Evolutionary conservation across 441 rosid species (phyloP), one percentile per base, ranked within the genome.

Genomic region (Pelargonium cotyledonis): DNA sequence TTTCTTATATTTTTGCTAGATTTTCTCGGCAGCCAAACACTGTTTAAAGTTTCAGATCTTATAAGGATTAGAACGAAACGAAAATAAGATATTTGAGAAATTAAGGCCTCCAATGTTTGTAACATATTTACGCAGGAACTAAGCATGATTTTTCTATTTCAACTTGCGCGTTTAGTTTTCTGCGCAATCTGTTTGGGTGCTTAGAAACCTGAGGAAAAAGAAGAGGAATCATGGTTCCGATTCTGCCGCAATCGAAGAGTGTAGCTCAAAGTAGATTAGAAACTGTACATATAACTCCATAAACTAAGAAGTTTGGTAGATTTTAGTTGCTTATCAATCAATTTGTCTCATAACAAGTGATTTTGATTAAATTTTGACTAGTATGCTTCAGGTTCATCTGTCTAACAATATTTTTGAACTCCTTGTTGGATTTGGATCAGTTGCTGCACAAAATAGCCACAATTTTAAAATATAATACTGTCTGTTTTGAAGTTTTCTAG

Each of bases 121-220:
- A 23, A 23, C 26, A 23, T 23, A 23, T 23, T 23, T 51, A 6
- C 4, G 57, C 57, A 2, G 57, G 15, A 51, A 51, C 6, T 12
- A 18, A 51, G 57, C 18, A 51, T 51, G 57, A 15, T 53, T 53
- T 53, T 16, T 53, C 26, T 23, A 23, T 23, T 23, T 23, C 26
- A 23, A 23, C 26, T 23, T 23, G 2, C 26, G 26, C 2, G 26
- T 23, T 0, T 23, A 2, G 26, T 23, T 23, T 53, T 64, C 23
- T 5, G 6, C 40, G 3, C 29, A n/a, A 29, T 49, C 15, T 46
- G 73, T 65, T 70, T 70, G 69, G 55, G 31, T 19, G 60, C 65
- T 19, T 46, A 72, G 65, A 70, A 67, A 73, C 53, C 23, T 31
- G 63, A 55, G 70, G 44, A 51, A 51, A n/a, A 51, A 43, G 3